Evolutionary conservation across 2,329 filamentous ascomycete genomes (phyloP), one percentile per base, ranked within the genome.

Genomic region (Aspergillus sojae): DNA sequence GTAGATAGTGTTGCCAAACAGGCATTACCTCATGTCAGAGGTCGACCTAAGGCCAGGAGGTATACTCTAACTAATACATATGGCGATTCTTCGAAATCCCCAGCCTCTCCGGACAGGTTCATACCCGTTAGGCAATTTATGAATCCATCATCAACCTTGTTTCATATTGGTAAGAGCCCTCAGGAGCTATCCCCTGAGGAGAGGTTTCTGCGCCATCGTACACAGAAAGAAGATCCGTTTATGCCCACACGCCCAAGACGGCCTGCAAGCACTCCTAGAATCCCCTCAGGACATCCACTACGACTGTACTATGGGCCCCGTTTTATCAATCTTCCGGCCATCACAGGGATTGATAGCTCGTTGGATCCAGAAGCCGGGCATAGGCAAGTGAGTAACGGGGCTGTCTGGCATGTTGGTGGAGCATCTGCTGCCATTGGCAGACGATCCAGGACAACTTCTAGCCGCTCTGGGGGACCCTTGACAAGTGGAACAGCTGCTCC

Each of bases 381-480:
- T 7, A 72, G 84, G 61, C 83, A 89, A 72, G 80, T 87, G 65
- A 94, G 91, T 74, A 79, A 83, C 65, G 90, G 91, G 3, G 85
- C 89, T 11, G 84, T 94, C 21, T 96, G 92, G 92, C 86, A 88
- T 21, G 88, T 95, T 12, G 91, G 92, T 30, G 90, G 91, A n/a
- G 74, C 86, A 11, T 85, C 86, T 57, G 85, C 87, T n/a, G 80
- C 82, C 9, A 81, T 80, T 30, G 79, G 83, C 19, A 80, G 71
- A 50, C 74, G 75, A 32, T 68, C 83, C 21, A 68, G 77, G 56
- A 79, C 77, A 5, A 70, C 89, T 23, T 81, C 89, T 54, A 84
- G 90, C 75, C 90, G 89, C 1, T 84, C 84, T 63, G 89, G 89
- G 30, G 85, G 85, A 30, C 78, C 89, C 57, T 72, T 91, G n/a